phyloP scores from a whole-genome alignment of 2,329 filamentous ascomycete species.

The Plectosphaerella cucumerina region DNA sequence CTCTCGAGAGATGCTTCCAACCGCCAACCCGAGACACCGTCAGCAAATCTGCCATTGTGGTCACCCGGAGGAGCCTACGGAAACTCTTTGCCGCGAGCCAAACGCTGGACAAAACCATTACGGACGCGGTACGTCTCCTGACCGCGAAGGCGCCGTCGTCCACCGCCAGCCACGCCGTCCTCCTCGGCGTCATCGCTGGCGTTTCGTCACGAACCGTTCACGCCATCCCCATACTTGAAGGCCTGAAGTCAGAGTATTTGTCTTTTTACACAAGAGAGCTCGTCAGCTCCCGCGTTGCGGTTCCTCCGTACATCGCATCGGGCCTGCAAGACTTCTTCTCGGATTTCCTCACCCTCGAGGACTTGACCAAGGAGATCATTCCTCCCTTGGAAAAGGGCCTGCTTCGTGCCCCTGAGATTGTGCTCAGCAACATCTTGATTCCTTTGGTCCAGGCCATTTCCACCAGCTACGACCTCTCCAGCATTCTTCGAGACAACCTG shows the following conservation, averaged over 20 bases:
- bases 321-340: conserved; percentile 80
- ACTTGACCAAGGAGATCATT: conserved; percentile 71
- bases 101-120: conserved; percentile 57
- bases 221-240: conserved; percentile 58
- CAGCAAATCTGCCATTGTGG: conserved; percentile 67
- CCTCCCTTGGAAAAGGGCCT: conserved; percentile 85
- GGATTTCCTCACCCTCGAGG: conserved; percentile 67
- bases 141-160: conserved; percentile 63
- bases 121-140: conserved; percentile 60
- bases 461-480: conserved; percentile 69
- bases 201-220: conserved; percentile 71
- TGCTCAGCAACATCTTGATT: conserved; percentile 74
- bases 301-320: conserved; percentile 68
- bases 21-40: conserved; percentile 60
- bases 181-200: conserved; percentile 83
- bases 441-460: conserved; percentile 70
- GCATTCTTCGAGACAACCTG: conserved; percentile 65
- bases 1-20: conserved; percentile 73
- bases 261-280: conserved; percentile 84
- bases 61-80: conserved; percentile 76
- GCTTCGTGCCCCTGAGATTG: conserved; percentile 83
- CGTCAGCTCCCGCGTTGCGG: conserved; percentile 67
- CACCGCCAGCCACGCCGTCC: conserved; percentile 65
- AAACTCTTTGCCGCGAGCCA: conserved; percentile 60
- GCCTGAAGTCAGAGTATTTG: conserved; percentile 68